Conservation (phyloP, 2,329 filamentous ascomycete genomes). For the Beauveria medogensis region DNA sequence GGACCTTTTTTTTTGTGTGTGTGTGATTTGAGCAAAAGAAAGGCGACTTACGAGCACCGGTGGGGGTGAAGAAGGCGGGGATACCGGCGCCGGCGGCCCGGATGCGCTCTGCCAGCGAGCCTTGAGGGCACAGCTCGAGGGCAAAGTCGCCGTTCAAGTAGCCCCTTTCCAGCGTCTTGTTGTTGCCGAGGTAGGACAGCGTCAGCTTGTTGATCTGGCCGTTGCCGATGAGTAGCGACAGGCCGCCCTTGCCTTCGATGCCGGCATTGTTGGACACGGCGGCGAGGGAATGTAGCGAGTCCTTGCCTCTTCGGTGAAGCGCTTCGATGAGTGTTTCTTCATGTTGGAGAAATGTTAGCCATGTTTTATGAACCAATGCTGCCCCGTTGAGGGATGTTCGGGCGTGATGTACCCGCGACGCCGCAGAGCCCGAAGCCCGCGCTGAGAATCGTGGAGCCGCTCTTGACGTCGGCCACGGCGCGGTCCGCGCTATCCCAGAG, state of each 20-base stretch:
- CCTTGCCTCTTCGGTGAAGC: conserved; percentile 50
- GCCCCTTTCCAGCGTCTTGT: conserved; percentile 67
- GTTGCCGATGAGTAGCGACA: conserved; percentile 59
- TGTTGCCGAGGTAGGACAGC: conserved; percentile 68
- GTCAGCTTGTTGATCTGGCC: conserved; percentile 67
- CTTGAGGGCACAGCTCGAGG: conserved; percentile 69
- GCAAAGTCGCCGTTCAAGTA: conserved; percentile 68
- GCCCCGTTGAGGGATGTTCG: background rate
- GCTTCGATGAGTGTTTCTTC: conserved; percentile 66
- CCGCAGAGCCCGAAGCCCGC: conserved; percentile 79
- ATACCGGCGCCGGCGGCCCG: conserved; percentile 68
- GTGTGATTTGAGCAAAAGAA: too few relatives aligned
- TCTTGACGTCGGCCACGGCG: conserved; percentile 62
- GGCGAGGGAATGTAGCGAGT: conserved; percentile 58
- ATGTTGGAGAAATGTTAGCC: background rate
- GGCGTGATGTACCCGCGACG: conserved; percentile 46
- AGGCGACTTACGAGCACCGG: conserved; percentile 50
- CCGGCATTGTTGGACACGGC: conserved; percentile 79
- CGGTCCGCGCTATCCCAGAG: conserved; percentile 51
- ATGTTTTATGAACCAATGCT: background rate
- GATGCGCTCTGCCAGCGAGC: conserved; percentile 64
- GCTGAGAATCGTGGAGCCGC: conserved; percentile 63
- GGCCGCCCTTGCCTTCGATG: conserved; percentile 56
- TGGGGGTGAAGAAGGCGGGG: conserved; percentile 73
- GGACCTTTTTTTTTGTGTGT: too few relatives aligned